A percentile compares a stretch with the other conserved stretches of the same genome.
These are phyloP conservation scores for Tulasnella sp. DNA, from an alignment of 768 basidiomycete genomes.

Conservation along the genomic window DNA sequence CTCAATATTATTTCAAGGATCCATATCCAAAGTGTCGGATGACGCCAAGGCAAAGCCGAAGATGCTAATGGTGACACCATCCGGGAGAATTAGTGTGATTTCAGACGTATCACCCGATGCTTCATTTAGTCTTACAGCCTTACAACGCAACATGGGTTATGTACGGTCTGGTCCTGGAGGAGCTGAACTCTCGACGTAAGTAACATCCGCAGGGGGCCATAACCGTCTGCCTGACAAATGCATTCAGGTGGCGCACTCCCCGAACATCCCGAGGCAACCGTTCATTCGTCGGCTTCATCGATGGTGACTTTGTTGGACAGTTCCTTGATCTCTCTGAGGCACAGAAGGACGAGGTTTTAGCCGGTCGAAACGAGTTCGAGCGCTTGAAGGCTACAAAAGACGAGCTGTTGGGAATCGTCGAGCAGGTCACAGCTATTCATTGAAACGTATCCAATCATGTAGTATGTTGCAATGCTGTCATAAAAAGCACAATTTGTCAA, in stretches of 20 bases:
- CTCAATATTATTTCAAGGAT: constrained; percentile 32
- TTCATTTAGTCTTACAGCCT: constrained; percentile 46
- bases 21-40: constrained; percentile 35
- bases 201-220: neutral
- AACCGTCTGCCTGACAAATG: neutral
- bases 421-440: constrained; percentile 34
- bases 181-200: constrained; percentile 49
- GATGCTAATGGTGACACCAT: constrained; percentile 62
- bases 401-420: constrained; percentile 33
- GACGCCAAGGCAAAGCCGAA: constrained; percentile 38
- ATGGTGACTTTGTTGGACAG: constrained; percentile 73
- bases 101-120: constrained; percentile 44
- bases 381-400: constrained; percentile 34
- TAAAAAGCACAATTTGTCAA: neutral
- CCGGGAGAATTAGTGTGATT: constrained; percentile 67
- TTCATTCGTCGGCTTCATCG: constrained; percentile 63
- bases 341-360: constrained; percentile 40
- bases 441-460: neutral
- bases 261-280: constrained; percentile 43
- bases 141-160: constrained; percentile 63
- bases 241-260: constrained; percentile 55
- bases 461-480: neutral
- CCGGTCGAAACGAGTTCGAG: constrained; percentile 49
- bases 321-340: constrained; percentile 38
- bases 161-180: constrained; percentile 43